A percentile compares a stretch with the other conserved stretches of the same genome.
Evolutionary conservation across 148 eudicot species (phyloP).

Genomic region (Fagopyrum homotropicum): DNA sequence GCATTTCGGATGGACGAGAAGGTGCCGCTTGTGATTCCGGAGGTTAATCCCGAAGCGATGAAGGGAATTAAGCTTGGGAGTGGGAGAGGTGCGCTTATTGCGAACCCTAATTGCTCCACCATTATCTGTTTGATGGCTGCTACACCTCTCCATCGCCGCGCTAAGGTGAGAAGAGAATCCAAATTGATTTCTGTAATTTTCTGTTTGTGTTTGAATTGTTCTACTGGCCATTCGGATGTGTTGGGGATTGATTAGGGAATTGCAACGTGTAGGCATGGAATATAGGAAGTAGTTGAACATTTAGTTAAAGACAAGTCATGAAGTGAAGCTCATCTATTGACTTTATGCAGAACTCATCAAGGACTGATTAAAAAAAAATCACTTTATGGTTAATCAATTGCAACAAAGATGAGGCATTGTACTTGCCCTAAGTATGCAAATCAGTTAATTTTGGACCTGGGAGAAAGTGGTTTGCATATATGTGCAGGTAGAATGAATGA

Average conservation of each 20-base stretch:
- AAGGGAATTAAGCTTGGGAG: constrained; percentile 40
- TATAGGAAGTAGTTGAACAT: background rate
- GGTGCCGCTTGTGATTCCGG: constrained; percentile 87
- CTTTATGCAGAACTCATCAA: background rate
- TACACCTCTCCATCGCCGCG: constrained; percentile 89
- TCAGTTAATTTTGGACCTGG: too few species aligned
- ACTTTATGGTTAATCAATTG: background rate
- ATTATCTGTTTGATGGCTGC: constrained; percentile 98
- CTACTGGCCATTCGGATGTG: background rate
- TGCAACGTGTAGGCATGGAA: background rate
- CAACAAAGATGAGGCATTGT: background rate
- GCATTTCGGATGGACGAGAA: constrained; percentile 87
- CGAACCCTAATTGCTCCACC: constrained; percentile 95
- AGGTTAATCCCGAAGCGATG: constrained; percentile 93
- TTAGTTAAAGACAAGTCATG: background rate
- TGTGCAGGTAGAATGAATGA: too few species aligned
- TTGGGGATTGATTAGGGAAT: background rate
- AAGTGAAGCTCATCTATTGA: background rate
- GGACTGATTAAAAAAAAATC: background rate
- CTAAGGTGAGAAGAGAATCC: constrained; percentile 44
- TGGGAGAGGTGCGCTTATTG: constrained; percentile 80
- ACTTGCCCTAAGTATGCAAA: too few species aligned
- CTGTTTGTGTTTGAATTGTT: background rate
- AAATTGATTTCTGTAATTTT: background rate
- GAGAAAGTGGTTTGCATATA: too few species aligned